phyloP scores from a whole-genome alignment of 345 rosid genomes.

The Hibiscus tridactylites region DNA sequence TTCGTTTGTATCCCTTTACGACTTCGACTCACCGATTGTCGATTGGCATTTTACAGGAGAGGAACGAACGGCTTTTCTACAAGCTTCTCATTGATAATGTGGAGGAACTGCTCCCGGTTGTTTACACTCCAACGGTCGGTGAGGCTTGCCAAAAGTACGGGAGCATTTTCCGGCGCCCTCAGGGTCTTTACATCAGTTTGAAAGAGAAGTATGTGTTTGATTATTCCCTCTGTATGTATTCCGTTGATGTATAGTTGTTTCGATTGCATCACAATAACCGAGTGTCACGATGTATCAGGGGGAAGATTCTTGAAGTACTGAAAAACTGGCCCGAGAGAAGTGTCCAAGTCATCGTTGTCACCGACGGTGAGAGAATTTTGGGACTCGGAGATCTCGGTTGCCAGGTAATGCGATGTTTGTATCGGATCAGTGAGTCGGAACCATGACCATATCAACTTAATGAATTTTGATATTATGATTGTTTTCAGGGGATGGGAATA shows the following conservation, averaged over 20 bases:
- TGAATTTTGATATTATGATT: not conserved
- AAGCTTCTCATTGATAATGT: slow-evolving; percentile 89
- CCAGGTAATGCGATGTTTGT: slow-evolving; percentile 47
- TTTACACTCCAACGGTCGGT: slow-evolving; percentile 93
- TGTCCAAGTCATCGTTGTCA: slow-evolving; percentile 93
- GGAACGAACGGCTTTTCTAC: slow-evolving; percentile 87
- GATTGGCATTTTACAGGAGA: slow-evolving; percentile 45
- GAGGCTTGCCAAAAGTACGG: slow-evolving; percentile 99
- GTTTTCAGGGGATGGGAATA: slow-evolving; percentile 82
- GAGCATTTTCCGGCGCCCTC: slow-evolving; percentile 86
- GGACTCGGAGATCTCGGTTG: slow-evolving; percentile 99
- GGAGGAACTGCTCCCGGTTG: slow-evolving; percentile 87
- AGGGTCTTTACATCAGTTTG: slow-evolving; percentile 92
- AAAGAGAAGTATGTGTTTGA: slow-evolving; percentile 65
- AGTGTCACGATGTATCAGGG: slow-evolving; percentile 33
- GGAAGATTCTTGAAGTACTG: slow-evolving; percentile 80
- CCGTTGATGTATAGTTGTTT: slow-evolving; percentile 1
- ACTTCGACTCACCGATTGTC: not conserved
- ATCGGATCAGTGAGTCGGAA: not conserved
- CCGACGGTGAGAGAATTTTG: slow-evolving; percentile 92
- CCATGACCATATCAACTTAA: not conserved
- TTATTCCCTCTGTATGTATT: not conserved
- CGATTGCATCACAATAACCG: slow-evolving; percentile 7
- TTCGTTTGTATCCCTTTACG: not conserved
- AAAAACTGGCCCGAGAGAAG: slow-evolving; percentile 94